Evolutionary conservation across 768 basidiomycete species (phyloP), one percentile per base, ranked within the genome.

Genomic region (Leucogyrophana mollusca): DNA sequence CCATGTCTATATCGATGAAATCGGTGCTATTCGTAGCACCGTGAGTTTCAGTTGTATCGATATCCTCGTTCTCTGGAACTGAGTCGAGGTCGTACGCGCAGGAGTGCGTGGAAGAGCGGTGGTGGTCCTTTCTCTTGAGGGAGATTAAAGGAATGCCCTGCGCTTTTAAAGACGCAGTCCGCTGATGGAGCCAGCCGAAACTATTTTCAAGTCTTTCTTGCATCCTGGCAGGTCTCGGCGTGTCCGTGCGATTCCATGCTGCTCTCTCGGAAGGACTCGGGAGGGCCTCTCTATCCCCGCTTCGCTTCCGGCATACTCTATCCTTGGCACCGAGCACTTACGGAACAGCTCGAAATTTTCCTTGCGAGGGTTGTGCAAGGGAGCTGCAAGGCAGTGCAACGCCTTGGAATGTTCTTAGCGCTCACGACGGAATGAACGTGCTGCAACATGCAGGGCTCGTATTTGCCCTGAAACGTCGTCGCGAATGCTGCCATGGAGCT

Each of bases 141-240:
- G 52, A 4, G 10, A 62, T 47, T 2, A 62, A 53, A n/a, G 59
- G 53, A 8, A 40, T 47, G 0, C 34, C 25, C 8, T 57, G 59
- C 3, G 56, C 40, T 33, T 40, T 51, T 6, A 51, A 43, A 18
- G 55, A 51, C 13, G 30, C 38, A 16, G 44, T 46, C 14, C 53
- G 50, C 1, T 20, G 23, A 24, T 61, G 51, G 30, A 61, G 42
- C 22, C 43, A 44, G 2, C 18, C 41, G 13, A 46, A 43, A 21
- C 44, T 43, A 7, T 49, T 45, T 34, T 41, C 57, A 44, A 30
- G 27, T 30, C 27, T 30, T 13, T 13, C 27, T 30, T 30, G 27
- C 27, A 30, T 30, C 6, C 13, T 30, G 27, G 13, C 27, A 30
- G 27, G 27, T 13, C 27, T 6, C 6, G 27, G 27, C 27, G 27